Evolutionary conservation across 1,284 basidiomycete species (phyloP).

Genomic region (Papiliotrema fonsecae): DNA sequence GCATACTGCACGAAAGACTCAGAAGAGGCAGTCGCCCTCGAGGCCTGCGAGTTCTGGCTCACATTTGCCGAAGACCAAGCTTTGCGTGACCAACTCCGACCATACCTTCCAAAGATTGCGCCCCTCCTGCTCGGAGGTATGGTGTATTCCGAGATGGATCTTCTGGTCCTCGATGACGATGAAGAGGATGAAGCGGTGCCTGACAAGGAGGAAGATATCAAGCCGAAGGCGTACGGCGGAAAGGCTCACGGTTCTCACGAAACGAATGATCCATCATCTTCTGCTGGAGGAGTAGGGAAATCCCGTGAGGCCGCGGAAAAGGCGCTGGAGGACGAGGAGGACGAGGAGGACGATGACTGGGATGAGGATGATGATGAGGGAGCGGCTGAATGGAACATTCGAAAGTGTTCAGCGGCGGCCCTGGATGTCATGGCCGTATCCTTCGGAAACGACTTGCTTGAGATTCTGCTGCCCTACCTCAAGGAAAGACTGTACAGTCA

Average conservation of each 20-base stretch:
- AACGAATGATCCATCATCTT: constrained; percentile 34
- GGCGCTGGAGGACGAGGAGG: constrained; percentile 53
- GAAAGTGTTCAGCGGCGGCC: constrained; percentile 97
- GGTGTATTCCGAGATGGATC: constrained; percentile 93
- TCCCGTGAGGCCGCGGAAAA: constrained; percentile 42
- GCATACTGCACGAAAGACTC: constrained; percentile 96
- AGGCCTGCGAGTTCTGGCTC: constrained; percentile 99
- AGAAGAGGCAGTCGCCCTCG: constrained; percentile 88
- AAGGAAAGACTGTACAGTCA: constrained; percentile 90
- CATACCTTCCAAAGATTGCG: constrained; percentile 79
- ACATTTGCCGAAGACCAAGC: constrained; percentile 95
- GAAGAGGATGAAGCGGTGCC: constrained; percentile 77
- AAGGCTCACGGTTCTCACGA: constrained; percentile 80
- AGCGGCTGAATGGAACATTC: constrained; percentile 97
- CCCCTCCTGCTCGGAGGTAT: constrained; percentile 94
- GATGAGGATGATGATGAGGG: constrained; percentile 90
- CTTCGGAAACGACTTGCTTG: constrained; percentile 79
- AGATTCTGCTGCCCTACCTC: constrained; percentile 80
- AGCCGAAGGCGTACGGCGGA: constrained; percentile 78
- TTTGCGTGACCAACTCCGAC: constrained; percentile 75
- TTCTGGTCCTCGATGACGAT: constrained; percentile 93
- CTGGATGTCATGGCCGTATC: constrained; percentile 94
- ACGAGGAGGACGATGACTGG: constrained; percentile 73
- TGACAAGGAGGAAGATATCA: constrained; percentile 92
- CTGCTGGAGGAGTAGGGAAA: constrained; percentile 19